Conservation (phyloP, 441 rosid species). For the Breynia disticha region DNA sequence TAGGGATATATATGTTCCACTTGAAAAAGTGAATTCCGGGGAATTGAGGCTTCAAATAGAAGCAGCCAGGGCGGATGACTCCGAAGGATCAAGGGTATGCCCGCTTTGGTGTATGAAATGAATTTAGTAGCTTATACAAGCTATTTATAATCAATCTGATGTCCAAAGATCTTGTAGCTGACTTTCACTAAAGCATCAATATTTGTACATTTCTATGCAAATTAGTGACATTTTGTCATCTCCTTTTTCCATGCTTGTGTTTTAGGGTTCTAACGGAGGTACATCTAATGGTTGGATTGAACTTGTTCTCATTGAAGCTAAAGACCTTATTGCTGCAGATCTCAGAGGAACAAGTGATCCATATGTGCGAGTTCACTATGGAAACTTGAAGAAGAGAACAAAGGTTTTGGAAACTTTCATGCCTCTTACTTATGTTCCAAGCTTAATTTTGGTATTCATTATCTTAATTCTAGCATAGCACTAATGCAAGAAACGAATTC, state of each 20-base stretch:
- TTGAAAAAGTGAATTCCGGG: conserved; percentile 83
- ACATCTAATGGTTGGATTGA: conserved; percentile 67
- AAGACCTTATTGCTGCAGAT: conserved; percentile 88
- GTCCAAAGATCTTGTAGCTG: too few species aligned
- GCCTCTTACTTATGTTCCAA: not conserved
- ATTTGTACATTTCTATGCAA: not conserved
- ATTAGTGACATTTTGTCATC: not conserved
- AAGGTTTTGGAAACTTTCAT: conserved; percentile 41
- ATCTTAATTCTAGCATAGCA: too few species aligned
- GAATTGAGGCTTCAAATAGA: conserved; percentile 81
- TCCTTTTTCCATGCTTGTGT: conserved; percentile 9
- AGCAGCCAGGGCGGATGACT: conserved; percentile 42
- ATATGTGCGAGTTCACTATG: conserved; percentile 86
- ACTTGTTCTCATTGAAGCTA: conserved; percentile 78
- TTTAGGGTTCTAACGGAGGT: conserved; percentile 31
- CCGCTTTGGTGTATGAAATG: conserved; percentile 4
- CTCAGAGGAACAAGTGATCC: conserved; percentile 98
- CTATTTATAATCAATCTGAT: too few species aligned
- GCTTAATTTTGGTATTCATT: too few species aligned
- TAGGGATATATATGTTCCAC: conserved; percentile 82
- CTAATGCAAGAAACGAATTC: too few species aligned
- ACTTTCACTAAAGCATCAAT: too few species aligned
- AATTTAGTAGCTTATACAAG: not conserved
- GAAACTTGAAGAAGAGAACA: conserved; percentile 66
- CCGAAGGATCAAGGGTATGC: conserved; percentile 56